Conservation (phyloP, 2,329 filamentous ascomycete genomes). For the Ceratocystis ficicola region DNA sequence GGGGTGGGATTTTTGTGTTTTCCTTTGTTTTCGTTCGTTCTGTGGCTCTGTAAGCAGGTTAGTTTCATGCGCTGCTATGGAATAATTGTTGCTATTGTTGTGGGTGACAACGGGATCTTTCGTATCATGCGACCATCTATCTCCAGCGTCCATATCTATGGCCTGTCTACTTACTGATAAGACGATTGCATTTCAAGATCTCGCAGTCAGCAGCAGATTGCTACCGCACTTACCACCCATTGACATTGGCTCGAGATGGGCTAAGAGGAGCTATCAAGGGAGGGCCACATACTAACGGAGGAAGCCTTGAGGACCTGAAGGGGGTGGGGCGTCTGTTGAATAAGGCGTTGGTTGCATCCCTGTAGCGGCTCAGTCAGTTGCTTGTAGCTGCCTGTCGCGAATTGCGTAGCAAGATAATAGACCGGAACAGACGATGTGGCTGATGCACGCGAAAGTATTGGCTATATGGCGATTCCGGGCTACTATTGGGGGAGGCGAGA, state of each 20-base stretch:
- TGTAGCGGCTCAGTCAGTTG: neutral
- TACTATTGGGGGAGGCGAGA: neutral
- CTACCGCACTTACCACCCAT: neutral
- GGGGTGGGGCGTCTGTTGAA: neutral
- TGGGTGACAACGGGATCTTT: neutral
- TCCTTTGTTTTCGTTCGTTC: neutral
- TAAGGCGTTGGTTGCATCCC: neutral
- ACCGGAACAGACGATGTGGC: slow-evolving; percentile 14
- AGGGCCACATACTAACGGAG: neutral
- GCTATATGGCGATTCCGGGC: neutral
- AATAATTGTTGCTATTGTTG: neutral
- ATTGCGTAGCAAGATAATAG: slow-evolving; percentile 18
- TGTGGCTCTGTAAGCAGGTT: no score
- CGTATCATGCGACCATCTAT: neutral
- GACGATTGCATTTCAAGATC: slow-evolving; percentile 1
- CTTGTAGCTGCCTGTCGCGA: neutral
- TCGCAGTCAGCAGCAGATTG: neutral
- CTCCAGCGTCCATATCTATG: neutral
- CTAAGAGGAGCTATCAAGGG: neutral
- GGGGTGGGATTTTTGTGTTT: neutral
- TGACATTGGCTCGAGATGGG: neutral
- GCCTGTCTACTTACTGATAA: neutral
- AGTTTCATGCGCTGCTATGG: neutral
- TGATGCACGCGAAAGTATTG: neutral
- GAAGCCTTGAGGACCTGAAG: neutral